phyloP scores from a whole-genome alignment of 108 stramenopile genomes.

The Discostella pseudostelligera region DNA sequence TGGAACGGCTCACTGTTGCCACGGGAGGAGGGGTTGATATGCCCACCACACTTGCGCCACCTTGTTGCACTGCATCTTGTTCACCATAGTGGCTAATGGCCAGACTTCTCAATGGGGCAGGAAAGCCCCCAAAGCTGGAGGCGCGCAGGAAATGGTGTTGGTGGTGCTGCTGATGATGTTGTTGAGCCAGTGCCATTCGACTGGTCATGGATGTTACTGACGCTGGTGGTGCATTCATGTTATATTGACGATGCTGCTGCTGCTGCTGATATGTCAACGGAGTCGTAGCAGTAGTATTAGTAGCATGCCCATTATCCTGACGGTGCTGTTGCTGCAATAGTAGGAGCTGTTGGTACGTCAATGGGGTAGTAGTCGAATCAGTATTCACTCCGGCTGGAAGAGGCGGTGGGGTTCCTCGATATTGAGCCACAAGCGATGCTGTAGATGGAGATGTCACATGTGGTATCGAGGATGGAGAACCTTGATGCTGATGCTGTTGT shows the following conservation, averaged over 20 bases:
- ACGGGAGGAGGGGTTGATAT: neutral
- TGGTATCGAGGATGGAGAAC: too few relatives aligned
- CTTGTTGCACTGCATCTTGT: slow-evolving; percentile 13
- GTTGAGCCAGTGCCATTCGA: neutral
- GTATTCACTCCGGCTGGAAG: too few relatives aligned
- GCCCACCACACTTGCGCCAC: neutral
- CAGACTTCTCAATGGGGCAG: neutral
- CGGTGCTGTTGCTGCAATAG: neutral
- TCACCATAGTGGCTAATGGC: neutral
- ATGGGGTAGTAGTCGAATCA: too few relatives aligned
- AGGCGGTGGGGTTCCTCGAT: too few relatives aligned
- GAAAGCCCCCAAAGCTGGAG: slow-evolving; percentile 12
- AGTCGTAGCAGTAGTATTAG: neutral
- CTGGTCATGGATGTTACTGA: neutral
- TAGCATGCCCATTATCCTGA: neutral
- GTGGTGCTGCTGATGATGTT: neutral
- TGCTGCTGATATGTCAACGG: neutral
- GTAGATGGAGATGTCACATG: too few relatives aligned
- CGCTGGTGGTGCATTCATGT: neutral
- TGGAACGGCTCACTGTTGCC: neutral
- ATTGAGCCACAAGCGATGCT: too few relatives aligned
- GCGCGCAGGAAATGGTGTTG: neutral
- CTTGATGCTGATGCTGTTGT: neutral
- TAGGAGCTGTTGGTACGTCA: neutral
- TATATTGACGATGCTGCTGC: slow-evolving; percentile 1